Evolutionary conservation across 768 basidiomycete genomes (phyloP), one percentile per base, ranked within the genome.

Genomic region (Podaxis pistillaris): DNA sequence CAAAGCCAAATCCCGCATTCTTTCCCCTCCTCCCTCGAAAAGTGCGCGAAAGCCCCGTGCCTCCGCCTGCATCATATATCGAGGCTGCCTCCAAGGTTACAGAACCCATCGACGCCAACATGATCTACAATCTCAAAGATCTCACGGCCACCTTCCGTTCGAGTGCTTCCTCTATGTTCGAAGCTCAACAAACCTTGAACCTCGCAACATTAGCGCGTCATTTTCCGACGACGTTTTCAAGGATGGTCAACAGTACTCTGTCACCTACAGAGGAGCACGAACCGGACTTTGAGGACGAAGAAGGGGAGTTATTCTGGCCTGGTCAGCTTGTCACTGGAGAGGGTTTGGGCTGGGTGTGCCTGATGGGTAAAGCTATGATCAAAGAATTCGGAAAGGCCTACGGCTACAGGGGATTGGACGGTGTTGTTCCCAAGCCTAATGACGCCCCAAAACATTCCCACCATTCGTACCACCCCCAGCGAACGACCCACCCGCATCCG

Each of bases 221-320:
- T 75, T 93, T 88, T 74, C 91, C 91, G 26, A 82, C 77, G 33
- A 93, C 91, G 0, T 91, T 88, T 71, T 82, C 86, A 9, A 87
- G 91, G 51, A 83, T 93, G 80, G 80, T 90, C 67, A 76, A 85
- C 64, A 84, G 87, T 24, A 86, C 84, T 24, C 75, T 91, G 56
- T 75, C 80, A 0, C 78, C 83, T 0, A 79, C 80, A 15, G 91
- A 93, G 66, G 91, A 93, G 71, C 81, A 88, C 60, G 90, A 92
- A 64, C 88, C 89, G 11, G 91, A 93, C 65, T 84, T 93, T 58
- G 91, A 93, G 71, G 91, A 93, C 67, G 89, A 91, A 66, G 91
- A 91, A 71, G 89, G 91, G 65, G 91, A 93, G 68, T 77, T 93
- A n/a, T 90, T 86, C 69, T 93, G 91, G 91, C 91, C 91, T 0